phyloP scores from a whole-genome alignment of 495 filamentous ascomycete species.

The Talaromyces borbonicus region DNA sequence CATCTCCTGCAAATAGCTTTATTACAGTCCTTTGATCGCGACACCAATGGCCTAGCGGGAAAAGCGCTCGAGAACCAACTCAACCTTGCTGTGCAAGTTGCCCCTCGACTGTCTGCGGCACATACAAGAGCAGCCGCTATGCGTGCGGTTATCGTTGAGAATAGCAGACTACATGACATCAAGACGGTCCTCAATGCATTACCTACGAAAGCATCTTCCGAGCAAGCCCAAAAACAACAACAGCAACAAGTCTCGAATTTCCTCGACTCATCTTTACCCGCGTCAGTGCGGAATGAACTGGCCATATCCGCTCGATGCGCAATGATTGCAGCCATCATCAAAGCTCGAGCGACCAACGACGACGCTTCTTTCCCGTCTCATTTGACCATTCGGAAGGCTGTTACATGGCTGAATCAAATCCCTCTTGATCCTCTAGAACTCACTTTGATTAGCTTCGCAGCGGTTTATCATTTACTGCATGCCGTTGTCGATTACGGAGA shows the following conservation, averaged over 20 bases:
- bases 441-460: constrained; percentile 68
- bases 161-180: constrained; percentile 36
- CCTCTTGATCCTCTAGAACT: constrained; percentile 40
- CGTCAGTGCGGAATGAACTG: constrained; percentile 52
- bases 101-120: constrained; percentile 68
- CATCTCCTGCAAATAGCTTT: constrained; percentile 64
- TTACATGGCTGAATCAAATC: constrained; percentile 34
- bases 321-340: constrained; percentile 64
- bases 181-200: constrained; percentile 39
- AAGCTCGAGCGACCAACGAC: constrained; percentile 25
- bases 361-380: constrained; percentile 24
- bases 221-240: constrained; percentile 22
- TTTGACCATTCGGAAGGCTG: constrained; percentile 34
- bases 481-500: constrained; percentile 43
- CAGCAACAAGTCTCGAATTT: constrained; percentile 27
- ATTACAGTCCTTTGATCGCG: constrained; percentile 46
- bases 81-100: constrained; percentile 58
- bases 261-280: constrained; percentile 36
- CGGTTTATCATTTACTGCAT: constrained; percentile 63
- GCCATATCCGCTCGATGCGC: constrained; percentile 67
- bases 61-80: constrained; percentile 46
- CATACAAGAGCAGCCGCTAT: constrained; percentile 73
- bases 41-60: constrained; percentile 28
- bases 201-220: constrained; percentile 32
- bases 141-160: constrained; percentile 37